Evolutionary conservation across 176 grass and related monocot species (phyloP).

Genomic region (Hordeum marinum): DNA sequence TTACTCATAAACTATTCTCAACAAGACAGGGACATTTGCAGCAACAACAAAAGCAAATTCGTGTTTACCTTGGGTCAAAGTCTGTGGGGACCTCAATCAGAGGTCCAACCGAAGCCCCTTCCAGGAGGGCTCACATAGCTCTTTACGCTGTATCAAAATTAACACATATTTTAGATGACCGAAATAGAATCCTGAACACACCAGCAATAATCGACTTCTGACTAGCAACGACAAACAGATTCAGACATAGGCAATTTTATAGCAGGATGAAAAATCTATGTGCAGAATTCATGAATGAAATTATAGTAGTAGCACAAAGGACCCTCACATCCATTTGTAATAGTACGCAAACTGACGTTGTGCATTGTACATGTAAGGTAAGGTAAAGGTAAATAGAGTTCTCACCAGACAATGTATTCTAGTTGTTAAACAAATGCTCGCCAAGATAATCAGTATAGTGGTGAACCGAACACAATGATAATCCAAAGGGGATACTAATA

Average conservation of each 20-base stretch:
- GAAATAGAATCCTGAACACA: conserved; percentile 20
- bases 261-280: not conserved
- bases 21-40: too few relatives aligned
- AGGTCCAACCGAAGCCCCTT: too few relatives aligned
- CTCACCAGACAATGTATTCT: not conserved
- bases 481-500: not conserved
- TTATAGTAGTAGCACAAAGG: not conserved
- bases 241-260: not conserved
- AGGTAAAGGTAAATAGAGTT: not conserved
- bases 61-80: too few relatives aligned
- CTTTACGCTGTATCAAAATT: conserved; percentile 64
- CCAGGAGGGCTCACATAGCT: conserved; percentile 53
- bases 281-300: not conserved
- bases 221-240: conserved; percentile 1
- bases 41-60: too few relatives aligned
- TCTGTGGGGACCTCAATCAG: too few relatives aligned
- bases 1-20: too few relatives aligned
- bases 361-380: not conserved
- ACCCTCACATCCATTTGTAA: not conserved
- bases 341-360: not conserved
- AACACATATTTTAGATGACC: conserved; percentile 23
- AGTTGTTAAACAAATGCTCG: not conserved
- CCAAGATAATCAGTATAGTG: not conserved
- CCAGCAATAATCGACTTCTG: not conserved
- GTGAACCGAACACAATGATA: not conserved